These are phyloP conservation scores for Colletotrichum aenigma DNA, from an alignment of 2,329 filamentous ascomycete genomes.

Conservation along the genomic window DNA sequence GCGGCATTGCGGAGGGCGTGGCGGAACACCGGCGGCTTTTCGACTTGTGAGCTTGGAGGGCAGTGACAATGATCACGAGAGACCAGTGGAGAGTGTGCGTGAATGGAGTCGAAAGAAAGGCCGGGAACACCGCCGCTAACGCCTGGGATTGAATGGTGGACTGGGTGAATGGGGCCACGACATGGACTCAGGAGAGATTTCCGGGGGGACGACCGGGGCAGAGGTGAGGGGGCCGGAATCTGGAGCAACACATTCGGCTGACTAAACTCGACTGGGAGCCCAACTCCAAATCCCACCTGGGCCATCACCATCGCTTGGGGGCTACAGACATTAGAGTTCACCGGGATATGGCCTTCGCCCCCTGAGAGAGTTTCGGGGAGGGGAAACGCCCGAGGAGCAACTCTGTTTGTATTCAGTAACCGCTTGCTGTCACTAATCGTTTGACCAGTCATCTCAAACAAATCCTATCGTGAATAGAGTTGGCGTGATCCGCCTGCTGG, in stretches of 20 bases:
- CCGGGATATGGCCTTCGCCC: neutral
- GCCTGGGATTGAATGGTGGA: neutral
- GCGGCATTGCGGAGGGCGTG: neutral
- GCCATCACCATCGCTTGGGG: neutral
- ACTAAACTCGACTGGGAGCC: neutral
- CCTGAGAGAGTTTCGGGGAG: neutral
- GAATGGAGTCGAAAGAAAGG: neutral
- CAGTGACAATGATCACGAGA: neutral
- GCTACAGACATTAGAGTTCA: neutral
- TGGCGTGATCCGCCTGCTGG: neutral
- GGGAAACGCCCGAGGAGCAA: neutral
- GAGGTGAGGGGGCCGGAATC: neutral
- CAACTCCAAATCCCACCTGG: neutral
- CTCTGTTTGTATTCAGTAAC: neutral
- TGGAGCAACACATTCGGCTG: neutral
- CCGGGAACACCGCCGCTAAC: neutral
- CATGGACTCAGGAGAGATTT: neutral
- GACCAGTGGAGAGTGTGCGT: neutral
- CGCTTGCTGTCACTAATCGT: neutral
- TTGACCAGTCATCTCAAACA: neutral
- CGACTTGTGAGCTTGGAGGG: neutral
- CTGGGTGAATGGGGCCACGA: neutral
- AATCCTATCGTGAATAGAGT: neutral
- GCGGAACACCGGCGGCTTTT: neutral
- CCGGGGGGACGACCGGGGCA: neutral